Conservation (phyloP, 2,329 filamentous ascomycete genomes). For the Fusarium compactum region DNA sequence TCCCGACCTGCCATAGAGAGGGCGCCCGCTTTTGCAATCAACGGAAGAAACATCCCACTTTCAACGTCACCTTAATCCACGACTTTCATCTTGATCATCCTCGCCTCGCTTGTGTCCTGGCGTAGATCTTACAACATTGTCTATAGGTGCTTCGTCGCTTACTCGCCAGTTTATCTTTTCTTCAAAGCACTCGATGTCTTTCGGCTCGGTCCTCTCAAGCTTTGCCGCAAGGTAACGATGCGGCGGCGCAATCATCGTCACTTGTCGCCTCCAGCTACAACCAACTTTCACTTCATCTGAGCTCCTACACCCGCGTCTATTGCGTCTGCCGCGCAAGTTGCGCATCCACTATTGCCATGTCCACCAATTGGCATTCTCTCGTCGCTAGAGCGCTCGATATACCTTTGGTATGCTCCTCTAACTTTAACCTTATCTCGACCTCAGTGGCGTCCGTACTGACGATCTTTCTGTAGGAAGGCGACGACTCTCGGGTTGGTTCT, state of each 20-base stretch:
- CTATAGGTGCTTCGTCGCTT: no score
- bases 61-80: constrained; percentile 26
- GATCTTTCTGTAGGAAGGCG: constrained; percentile 19
- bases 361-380: constrained; percentile 25
- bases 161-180: no score
- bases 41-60: constrained; percentile 24
- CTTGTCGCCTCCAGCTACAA: constrained; percentile 3
- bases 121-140: neutral
- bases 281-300: neutral
- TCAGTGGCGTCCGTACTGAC: constrained; percentile 3
- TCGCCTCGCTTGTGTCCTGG: neutral
- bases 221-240: constrained; percentile 33
- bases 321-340: neutral
- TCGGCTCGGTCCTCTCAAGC: neutral
- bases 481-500: constrained; percentile 54
- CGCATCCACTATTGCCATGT: constrained; percentile 18
- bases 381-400: constrained; percentile 30
- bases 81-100: constrained; percentile 12
- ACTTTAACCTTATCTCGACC: constrained; percentile 8
- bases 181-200: constrained; percentile 17
- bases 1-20: neutral
- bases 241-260: constrained; percentile 15
- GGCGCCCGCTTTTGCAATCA: constrained; percentile 18
- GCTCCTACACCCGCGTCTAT: neutral
- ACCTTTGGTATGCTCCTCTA: constrained; percentile 23